phyloP scores from a whole-genome alignment of 768 basidiomycete species.

The Tulasnella calospora region DNA sequence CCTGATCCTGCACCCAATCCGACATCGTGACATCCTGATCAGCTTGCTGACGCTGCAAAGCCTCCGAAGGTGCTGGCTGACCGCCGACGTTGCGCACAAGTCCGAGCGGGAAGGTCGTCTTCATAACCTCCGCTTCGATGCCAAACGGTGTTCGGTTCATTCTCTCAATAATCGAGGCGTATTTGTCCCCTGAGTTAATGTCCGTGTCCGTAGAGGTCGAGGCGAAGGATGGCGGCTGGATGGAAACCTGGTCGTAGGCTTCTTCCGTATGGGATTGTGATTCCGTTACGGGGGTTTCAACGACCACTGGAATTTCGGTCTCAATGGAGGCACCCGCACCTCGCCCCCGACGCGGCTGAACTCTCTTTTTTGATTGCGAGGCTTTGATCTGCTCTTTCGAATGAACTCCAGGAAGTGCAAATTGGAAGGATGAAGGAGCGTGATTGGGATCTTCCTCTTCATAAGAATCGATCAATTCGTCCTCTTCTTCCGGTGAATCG shows the following conservation, averaged over 20 bases:
- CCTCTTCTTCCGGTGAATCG: neutral
- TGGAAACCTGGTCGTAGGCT: neutral
- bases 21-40: neutral
- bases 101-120: neutral
- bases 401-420: neutral
- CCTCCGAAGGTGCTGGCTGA: neutral
- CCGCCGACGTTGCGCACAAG: neutral
- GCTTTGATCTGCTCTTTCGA: neutral
- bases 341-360: neutral
- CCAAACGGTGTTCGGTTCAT: neutral
- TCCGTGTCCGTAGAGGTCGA: neutral
- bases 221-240: neutral
- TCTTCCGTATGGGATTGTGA: neutral
- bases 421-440: neutral
- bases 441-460: neutral
- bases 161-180: neutral
- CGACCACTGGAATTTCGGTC: neutral
- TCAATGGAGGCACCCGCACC: neutral
- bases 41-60: neutral
- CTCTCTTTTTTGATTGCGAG: neutral
- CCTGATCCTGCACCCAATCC: constrained; percentile 5
- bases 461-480: neutral
- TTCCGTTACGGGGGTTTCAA: neutral
- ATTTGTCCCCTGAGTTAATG: neutral
- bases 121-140: neutral